Conservation (phyloP, 208 protist genomes). For the Crithidia bombi region DNA sequence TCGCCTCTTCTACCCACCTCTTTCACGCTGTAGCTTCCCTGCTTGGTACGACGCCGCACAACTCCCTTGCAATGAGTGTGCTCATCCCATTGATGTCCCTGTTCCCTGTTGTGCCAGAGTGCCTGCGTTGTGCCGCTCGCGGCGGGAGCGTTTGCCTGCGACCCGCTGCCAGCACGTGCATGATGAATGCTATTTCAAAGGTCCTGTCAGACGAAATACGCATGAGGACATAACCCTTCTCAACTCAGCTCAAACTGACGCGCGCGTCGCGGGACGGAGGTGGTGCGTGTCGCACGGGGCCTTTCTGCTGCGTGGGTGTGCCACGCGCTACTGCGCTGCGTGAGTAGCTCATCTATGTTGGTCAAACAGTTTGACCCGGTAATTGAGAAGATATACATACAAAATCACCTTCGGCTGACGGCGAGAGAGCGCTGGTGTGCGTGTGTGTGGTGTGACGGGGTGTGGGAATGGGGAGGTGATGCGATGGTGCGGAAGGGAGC, state of each 20-base stretch:
- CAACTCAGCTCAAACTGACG: conserved; percentile 36
- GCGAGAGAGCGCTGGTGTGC: neutral
- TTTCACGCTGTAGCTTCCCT: too few species aligned
- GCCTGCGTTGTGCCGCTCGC: too few species aligned
- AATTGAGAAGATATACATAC: conserved; percentile 25
- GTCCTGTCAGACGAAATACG: conserved; percentile 39
- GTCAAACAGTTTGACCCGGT: conserved; percentile 30
- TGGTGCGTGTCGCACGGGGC: too few species aligned
- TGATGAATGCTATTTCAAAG: conserved; percentile 33
- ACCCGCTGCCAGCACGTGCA: conserved; percentile 7
- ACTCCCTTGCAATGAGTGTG: conserved; percentile 15
- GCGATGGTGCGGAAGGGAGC: neutral
- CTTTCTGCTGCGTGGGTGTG: conserved; percentile 4
- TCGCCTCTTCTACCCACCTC: neutral
- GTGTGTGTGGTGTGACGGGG: neutral
- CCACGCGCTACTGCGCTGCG: neutral
- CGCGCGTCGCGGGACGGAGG: too few species aligned
- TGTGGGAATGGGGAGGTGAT: neutral
- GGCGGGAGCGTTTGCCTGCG: too few species aligned
- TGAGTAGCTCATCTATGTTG: conserved; percentile 30
- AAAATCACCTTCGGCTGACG: conserved; percentile 14
- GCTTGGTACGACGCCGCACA: conserved; percentile 1
- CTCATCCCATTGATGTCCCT: neutral
- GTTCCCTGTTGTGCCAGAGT: conserved; percentile 24
- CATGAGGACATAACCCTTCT: conserved; percentile 35